Evolutionary conservation across 768 basidiomycete species (phyloP).

Genomic region (Vararia minispora): DNA sequence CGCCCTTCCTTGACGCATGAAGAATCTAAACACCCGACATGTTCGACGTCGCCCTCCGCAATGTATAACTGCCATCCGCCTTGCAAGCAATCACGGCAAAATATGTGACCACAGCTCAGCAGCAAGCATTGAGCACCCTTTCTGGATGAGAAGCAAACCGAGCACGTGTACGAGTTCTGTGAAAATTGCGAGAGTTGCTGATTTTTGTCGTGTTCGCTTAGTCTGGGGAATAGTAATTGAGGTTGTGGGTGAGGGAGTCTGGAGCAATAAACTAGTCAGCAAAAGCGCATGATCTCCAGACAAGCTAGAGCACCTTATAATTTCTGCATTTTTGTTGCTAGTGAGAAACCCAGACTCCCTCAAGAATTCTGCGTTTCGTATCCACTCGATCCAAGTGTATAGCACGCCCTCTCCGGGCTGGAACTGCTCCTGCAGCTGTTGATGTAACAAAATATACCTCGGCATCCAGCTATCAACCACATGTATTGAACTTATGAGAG

Average conservation of each 20-base stretch:
- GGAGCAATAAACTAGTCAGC: not conserved
- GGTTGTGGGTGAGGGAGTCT: conserved; percentile 53
- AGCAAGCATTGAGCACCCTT: conserved; percentile 71
- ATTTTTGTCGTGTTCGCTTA: conserved; percentile 37
- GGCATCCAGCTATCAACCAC: conserved; percentile 53
- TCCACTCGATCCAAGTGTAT: conserved; percentile 62
- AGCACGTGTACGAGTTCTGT: conserved; percentile 54
- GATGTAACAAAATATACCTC: conserved; percentile 24
- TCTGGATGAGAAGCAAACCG: conserved; percentile 61
- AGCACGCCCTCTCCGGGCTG: conserved; percentile 47
- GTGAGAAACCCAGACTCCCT: conserved; percentile 28
- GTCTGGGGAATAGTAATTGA: conserved; percentile 33
- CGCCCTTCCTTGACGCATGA: conserved; percentile 58
- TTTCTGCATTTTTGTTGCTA: conserved; percentile 17
- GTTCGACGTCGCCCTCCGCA: conserved; percentile 61
- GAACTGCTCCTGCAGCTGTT: conserved; percentile 45
- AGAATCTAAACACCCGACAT: conserved; percentile 75
- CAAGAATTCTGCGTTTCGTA: conserved; percentile 58
- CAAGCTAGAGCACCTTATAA: conserved; percentile 27
- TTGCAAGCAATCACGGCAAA: conserved; percentile 69
- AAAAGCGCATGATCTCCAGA: not conserved
- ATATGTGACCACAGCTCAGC: conserved; percentile 66
- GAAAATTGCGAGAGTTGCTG: conserved; percentile 45
- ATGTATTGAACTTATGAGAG: conserved; percentile 42
- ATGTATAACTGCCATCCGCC: conserved; percentile 82